Conservation (phyloP, 225 moss, liverwort and hornwort genomes). For the Pseudisothecium myosuroides region DNA sequence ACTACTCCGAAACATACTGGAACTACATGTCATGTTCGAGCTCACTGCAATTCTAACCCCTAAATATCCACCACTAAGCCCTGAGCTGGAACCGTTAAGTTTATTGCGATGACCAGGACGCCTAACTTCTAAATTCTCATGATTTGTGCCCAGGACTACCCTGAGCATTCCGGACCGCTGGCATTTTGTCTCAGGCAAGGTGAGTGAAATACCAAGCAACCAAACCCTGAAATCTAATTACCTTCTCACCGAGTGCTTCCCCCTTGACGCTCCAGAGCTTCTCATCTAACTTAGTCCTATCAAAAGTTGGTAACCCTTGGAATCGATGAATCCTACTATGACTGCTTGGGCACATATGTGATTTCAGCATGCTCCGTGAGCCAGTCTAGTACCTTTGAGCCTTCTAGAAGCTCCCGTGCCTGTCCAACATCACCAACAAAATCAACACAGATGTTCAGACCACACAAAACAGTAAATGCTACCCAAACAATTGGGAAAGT, state of each 20-base stretch:
- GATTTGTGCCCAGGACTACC: not conserved
- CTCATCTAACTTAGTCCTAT: not conserved
- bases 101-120: not conserved
- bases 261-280: conserved; percentile 1
- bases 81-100: not conserved
- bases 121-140: not conserved
- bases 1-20: not conserved
- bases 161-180: not conserved
- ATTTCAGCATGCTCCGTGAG: conserved; percentile 61
- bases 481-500: not conserved
- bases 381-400: conserved; percentile 85
- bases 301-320: conserved; percentile 2
- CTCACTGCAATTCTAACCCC: not conserved
- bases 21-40: not conserved
- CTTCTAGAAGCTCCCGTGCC: conserved; percentile 85
- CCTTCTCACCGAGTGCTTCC: not conserved
- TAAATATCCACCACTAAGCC: not conserved
- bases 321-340: not conserved
- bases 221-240: conserved; percentile 1
- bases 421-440: conserved; percentile 11
- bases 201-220: not conserved
- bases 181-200: not conserved
- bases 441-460: not conserved
- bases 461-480: not conserved
- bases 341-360: conserved; percentile 42